Evolutionary conservation across 2,329 filamentous ascomycete genomes (phyloP).

Genomic region (Curvularia eragrostidis): DNA sequence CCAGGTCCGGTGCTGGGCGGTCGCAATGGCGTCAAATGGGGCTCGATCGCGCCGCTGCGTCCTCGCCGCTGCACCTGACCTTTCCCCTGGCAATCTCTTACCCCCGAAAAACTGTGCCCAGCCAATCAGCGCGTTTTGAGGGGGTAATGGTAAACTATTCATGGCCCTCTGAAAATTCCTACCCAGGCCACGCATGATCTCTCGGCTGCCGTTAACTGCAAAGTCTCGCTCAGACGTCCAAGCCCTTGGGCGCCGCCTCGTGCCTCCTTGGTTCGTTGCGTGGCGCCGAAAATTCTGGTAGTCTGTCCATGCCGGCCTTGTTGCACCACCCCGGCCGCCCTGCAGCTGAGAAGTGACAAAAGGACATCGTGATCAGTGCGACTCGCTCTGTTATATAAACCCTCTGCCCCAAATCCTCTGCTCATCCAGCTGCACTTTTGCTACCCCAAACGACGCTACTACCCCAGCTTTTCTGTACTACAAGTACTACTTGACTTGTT

Average conservation of each 20-base stretch:
- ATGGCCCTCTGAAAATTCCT: conserved; percentile 19
- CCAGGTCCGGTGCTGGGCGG: conserved; percentile 12
- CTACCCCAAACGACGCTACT: not conserved
- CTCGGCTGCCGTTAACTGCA: conserved; percentile 53
- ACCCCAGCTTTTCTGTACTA: conserved; percentile 9
- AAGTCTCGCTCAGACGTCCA: conserved; percentile 41
- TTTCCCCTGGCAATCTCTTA: conserved; percentile 32
- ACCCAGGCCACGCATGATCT: conserved; percentile 42
- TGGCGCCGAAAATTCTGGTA: conserved; percentile 36
- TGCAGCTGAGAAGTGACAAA: conserved; percentile 11
- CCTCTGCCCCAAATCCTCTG: conserved; percentile 12
- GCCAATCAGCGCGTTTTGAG: conserved; percentile 23
- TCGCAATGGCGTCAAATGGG: conserved; percentile 22
- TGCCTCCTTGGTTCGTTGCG: conserved; percentile 37
- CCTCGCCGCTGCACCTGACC: conserved; percentile 16
- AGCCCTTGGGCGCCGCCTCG: conserved; percentile 24
- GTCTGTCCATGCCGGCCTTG: conserved; percentile 7
- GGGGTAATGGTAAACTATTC: conserved; percentile 23
- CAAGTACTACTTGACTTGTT: conserved; percentile 20
- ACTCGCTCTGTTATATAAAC: conserved; percentile 30
- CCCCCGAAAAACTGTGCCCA: conserved; percentile 32
- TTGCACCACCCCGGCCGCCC: conserved; percentile 14
- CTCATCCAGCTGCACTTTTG: not conserved
- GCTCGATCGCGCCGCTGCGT: conserved; percentile 12
- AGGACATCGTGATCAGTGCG: conserved; percentile 14